These are phyloP conservation scores for Melanogaster broomeanus DNA, from an alignment of 768 basidiomycete species.

Conservation along the genomic window DNA sequence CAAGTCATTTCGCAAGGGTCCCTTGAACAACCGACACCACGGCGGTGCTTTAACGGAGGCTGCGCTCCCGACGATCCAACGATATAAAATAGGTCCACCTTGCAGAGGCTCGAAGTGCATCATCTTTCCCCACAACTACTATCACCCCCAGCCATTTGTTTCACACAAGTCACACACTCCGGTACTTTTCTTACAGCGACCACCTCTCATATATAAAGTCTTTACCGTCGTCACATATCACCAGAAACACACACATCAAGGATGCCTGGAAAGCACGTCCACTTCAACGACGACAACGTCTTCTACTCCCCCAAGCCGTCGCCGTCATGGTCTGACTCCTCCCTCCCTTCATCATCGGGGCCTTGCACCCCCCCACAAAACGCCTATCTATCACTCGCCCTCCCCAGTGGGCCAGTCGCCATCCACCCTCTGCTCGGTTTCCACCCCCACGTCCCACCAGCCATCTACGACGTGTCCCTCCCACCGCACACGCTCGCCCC, in stretches of 20 bases:
- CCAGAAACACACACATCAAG: background rate
- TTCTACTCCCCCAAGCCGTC: conserved; percentile 32
- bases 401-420: conserved; percentile 29
- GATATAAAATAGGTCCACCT: conserved; percentile 16
- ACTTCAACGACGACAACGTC: conserved; percentile 33
- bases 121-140: conserved; percentile 9
- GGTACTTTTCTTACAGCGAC: background rate
- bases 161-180: conserved; percentile 19
- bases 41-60: conserved; percentile 31
- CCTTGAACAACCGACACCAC: conserved; percentile 12
- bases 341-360: conserved; percentile 32
- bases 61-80: conserved; percentile 23
- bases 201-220: conserved; percentile 15
- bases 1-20: conserved; percentile 11
- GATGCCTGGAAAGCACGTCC: conserved; percentile 34
- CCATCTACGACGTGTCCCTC: conserved; percentile 21
- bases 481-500: conserved; percentile 19
- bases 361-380: conserved; percentile 32
- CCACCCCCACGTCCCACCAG: conserved; percentile 22
- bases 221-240: conserved; percentile 10
- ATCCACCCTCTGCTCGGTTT: conserved; percentile 34
- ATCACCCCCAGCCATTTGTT: conserved; percentile 3
- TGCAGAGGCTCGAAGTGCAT: conserved; percentile 1
- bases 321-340: conserved; percentile 28
- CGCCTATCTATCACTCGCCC: conserved; percentile 11